Conservation (phyloP, 768 basidiomycete species). For the Tephrocybe sp. region DNA sequence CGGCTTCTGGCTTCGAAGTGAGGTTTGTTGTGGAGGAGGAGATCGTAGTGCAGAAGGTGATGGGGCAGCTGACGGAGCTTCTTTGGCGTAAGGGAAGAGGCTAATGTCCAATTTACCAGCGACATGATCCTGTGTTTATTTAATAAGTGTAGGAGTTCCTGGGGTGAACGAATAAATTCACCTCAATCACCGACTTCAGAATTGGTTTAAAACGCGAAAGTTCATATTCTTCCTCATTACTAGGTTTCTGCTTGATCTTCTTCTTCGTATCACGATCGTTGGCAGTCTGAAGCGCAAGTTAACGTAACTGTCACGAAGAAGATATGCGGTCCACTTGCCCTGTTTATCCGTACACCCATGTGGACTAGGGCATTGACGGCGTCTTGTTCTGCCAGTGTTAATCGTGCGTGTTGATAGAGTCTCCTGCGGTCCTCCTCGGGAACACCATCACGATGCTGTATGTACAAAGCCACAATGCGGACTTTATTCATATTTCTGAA, state of each 20-base stretch:
- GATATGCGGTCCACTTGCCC: slow-evolving; percentile 46
- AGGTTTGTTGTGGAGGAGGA: slow-evolving; percentile 58
- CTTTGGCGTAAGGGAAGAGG: slow-evolving; percentile 88
- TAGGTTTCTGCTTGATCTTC: slow-evolving; percentile 74
- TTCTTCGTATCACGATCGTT: slow-evolving; percentile 78
- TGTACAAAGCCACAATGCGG: slow-evolving; percentile 92
- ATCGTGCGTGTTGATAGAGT: slow-evolving; percentile 90
- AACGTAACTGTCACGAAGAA: background rate
- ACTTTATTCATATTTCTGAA: slow-evolving; percentile 87
- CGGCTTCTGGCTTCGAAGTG: slow-evolving; percentile 86
- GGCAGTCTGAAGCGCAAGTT: slow-evolving; percentile 46
- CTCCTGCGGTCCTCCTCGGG: slow-evolving; percentile 97
- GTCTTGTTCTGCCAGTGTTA: slow-evolving; percentile 88
- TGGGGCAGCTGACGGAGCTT: slow-evolving; percentile 57
- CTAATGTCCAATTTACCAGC: slow-evolving; percentile 72
- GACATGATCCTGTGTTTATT: slow-evolving; percentile 67
- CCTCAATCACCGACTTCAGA: slow-evolving; percentile 80
- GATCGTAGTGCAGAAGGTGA: slow-evolving; percentile 44
- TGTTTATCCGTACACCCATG: slow-evolving; percentile 79
- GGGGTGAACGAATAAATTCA: slow-evolving; percentile 25
- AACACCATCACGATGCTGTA: slow-evolving; percentile 92
- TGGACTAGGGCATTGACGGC: slow-evolving; percentile 84
- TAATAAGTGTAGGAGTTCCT: background rate
- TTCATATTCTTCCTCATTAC: slow-evolving; percentile 92
- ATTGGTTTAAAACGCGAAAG: slow-evolving; percentile 91